phyloP scores from a whole-genome alignment of 257 asterid genomes.

The Thymus mandschuricus region DNA sequence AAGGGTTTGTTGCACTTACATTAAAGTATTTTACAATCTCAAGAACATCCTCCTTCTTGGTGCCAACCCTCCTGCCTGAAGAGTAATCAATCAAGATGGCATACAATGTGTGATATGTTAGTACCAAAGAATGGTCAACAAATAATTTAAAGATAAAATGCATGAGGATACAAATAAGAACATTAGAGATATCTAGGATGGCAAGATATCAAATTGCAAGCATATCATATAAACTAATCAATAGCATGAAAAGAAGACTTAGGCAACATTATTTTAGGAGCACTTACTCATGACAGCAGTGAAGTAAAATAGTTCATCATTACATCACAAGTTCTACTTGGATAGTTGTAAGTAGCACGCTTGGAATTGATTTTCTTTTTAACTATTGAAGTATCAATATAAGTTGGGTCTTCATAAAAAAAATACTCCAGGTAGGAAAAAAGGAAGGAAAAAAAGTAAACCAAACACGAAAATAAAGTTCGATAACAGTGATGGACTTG shows the following conservation, averaged over 20 bases:
- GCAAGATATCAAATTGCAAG: background rate
- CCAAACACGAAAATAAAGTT: background rate
- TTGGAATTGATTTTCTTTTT: slow-evolving; percentile 11
- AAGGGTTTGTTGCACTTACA: slow-evolving; percentile 56
- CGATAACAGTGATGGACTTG: background rate
- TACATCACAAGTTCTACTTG: slow-evolving; percentile 7
- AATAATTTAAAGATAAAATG: background rate
- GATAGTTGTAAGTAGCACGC: slow-evolving; percentile 13
- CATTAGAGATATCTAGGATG: slow-evolving; percentile 3
- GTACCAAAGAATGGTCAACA: background rate
- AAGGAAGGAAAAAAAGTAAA: background rate
- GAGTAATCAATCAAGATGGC: slow-evolving; percentile 25
- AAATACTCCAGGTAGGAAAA: background rate
- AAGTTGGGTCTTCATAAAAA: background rate
- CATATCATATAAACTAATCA: slow-evolving; percentile 8
- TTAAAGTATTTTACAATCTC: slow-evolving; percentile 88
- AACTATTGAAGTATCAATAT: slow-evolving; percentile 13
- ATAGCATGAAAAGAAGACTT: slow-evolving; percentile 1
- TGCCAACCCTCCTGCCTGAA: slow-evolving; percentile 75
- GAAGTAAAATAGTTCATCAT: slow-evolving; percentile 10
- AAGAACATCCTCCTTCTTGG: slow-evolving; percentile 76
- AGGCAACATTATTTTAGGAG: slow-evolving; percentile 6
- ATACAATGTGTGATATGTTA: slow-evolving; percentile 16
- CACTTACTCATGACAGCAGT: slow-evolving; percentile 1
- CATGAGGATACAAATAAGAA: slow-evolving; percentile 17